Base-by-base conservation (phyloP, 495 filamentous ascomycete genomes). In the Aspergillus kassunensis region DNA sequence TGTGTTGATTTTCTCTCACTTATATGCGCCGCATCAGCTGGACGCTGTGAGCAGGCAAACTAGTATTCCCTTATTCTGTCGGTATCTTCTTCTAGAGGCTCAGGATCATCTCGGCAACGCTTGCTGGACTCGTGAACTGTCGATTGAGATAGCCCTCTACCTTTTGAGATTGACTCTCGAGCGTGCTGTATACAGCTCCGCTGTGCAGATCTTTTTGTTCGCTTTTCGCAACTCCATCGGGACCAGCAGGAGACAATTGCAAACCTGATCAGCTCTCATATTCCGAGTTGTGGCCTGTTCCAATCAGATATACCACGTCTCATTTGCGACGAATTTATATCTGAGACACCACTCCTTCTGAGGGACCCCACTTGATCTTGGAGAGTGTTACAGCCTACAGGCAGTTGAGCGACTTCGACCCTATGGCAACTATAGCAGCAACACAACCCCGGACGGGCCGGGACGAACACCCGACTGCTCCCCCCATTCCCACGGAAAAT, bases 21-120 rank as follows among this genome's bases (percentile, higher is more conserved):
- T 67, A 60, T 58, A 70, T 64, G 67, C 66, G 67, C 68, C 67
- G 68, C 68, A 51, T 55, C 49, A 62, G 68, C 57, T 60, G 71
- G 67, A 71, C 65, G 64, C 64, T 67, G 68, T 71, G 67, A 72
- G 67, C 70, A 70, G 70, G 67, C 58, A 42, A n/a, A n/a, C n/a
- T n/a, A n/a, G n/a, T n/a, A 44, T 64, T 71, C 67, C 50, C 44
- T 60, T 60, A 56, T 40, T 44, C 43, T 43, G 24, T 48, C 46
- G 35, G 48, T 47, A 35, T 42, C 48, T 54, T 57, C 58, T 44
- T 24, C 31, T 25, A 53, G 49, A 49, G 53, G 49, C 41, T 23
- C 36, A 50, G 50, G 10, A 29, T 42, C 39, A 41, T 15, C 19
- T 61, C 52, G 58, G 60, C 62, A 53, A 37, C 62, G 55, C 65